A percentile compares a stretch with the other conserved stretches of the same genome.
Evolutionary conservation across 306 rosid species (phyloP).

Genomic region (Vicia sativa): DNA sequence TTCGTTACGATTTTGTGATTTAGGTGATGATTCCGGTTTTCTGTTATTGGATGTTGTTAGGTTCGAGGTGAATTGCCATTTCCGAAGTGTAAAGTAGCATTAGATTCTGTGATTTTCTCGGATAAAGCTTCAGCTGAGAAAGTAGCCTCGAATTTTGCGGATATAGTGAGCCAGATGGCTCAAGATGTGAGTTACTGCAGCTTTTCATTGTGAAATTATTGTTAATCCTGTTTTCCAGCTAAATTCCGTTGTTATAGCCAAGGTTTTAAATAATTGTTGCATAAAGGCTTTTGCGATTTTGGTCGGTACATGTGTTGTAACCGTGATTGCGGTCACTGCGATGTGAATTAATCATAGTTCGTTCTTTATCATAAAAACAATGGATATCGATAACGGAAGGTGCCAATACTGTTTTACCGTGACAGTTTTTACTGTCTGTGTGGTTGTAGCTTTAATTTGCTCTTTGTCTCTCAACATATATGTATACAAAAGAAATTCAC

Average conservation of each 20-base stretch:
- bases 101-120: slow-evolving; percentile 77
- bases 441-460: too few species aligned
- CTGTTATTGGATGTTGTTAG: slow-evolving; percentile 47
- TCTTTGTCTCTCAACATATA: too few species aligned
- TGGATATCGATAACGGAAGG: too few species aligned
- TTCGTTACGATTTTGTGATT: background rate
- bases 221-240: background rate
- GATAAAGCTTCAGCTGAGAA: slow-evolving; percentile 58
- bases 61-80: slow-evolving; percentile 91
- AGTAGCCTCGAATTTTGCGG: slow-evolving; percentile 81
- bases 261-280: too few species aligned
- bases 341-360: too few species aligned
- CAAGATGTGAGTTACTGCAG: slow-evolving; percentile 77
- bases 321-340: too few species aligned
- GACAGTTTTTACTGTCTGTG: too few species aligned
- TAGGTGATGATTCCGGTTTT: slow-evolving; percentile 14
- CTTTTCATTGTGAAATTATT: slow-evolving; percentile 8
- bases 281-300: too few species aligned
- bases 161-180: slow-evolving; percentile 90
- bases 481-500: too few species aligned
- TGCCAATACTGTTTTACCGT: too few species aligned
- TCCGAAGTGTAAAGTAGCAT: slow-evolving; percentile 80
- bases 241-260: background rate
- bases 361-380: too few species aligned
- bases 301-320: too few species aligned